Evolutionary conservation across 2,329 filamentous ascomycete species (phyloP), one percentile per base, ranked within the genome.

Genomic region (Ophiocordyceps australis): DNA sequence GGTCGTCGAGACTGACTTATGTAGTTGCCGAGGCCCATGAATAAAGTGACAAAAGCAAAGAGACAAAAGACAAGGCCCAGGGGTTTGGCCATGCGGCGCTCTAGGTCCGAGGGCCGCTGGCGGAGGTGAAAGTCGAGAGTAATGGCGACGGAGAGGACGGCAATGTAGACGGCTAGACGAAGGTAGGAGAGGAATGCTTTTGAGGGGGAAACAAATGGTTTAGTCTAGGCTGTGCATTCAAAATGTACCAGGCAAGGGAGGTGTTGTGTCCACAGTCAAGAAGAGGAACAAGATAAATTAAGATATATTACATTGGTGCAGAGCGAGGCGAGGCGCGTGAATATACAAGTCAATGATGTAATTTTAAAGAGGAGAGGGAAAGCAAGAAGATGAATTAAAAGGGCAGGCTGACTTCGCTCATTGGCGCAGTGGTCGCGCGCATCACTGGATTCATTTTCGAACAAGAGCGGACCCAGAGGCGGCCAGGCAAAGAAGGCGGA

Each of bases 71-170:
- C 54, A 23, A 82, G 61, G 0, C 89, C 89, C 3, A 98, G 65
- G 0, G 89, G 89, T 32, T 77, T 62, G 0, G 89, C 76, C 50
- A 94, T 73, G 22, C 65, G 67, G 31, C 69, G 58, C 55, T 98
- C 89, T 10, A 81, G 47, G 1, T 55, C 43, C 0, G 71, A 67
- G 1, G 89, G 80, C 38, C 73, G 53, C 12, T 59, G 59, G 42
- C 83, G 85, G 25, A 98, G 63, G 43, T 98, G 86, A 48, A 98
- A 98, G 10, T 81, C 92, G 26, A 94, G 62, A 8, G 92, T 73
- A 37, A 98, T 93, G 26, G 89, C 86, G 17, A 92, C 68, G 16
- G 80, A 71, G 7, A 95, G 82, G 26, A 98, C 62, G 35, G 82
- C 73, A 66, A 95, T 85, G 55, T 93, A 93, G 38, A 93, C 69